Percentiles rank a stretch among this genome's conserved stretches.
These are phyloP conservation scores for Neurospora sp. DNA, from an alignment of 2,329 filamentous ascomycete genomes.

Conservation along the genomic window DNA sequence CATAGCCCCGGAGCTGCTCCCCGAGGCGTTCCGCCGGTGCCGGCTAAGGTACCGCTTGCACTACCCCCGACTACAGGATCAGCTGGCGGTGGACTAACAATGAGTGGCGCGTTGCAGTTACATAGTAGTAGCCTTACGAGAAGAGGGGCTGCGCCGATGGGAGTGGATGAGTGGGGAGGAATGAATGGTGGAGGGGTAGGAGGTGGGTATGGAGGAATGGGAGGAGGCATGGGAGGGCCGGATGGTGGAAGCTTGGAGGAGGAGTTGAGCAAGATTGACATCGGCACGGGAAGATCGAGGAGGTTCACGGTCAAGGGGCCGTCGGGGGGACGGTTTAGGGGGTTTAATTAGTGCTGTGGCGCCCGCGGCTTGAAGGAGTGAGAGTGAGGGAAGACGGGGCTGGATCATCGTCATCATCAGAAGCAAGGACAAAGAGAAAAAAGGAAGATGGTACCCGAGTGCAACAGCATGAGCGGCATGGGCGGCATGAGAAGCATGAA, in stretches of 20 bases:
- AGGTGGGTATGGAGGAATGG: background rate
- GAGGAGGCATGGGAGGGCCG: slow-evolving; percentile 11
- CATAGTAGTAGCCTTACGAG: slow-evolving; percentile 16
- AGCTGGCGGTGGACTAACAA: slow-evolving; percentile 2
- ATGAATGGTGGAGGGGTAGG: slow-evolving; percentile 21
- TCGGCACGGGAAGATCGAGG: slow-evolving; percentile 50
- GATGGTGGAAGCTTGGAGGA: slow-evolving; percentile 47
- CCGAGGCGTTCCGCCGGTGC: slow-evolving; percentile 46
- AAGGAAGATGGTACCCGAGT: background rate
- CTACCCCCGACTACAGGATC: slow-evolving; percentile 11
- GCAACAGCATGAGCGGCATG: slow-evolving; percentile 33
- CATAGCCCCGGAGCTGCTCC: slow-evolving; percentile 18
- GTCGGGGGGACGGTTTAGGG: background rate
- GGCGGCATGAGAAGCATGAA: slow-evolving; percentile 25
- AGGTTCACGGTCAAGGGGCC: slow-evolving; percentile 18
- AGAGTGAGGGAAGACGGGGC: background rate
- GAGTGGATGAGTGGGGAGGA: slow-evolving; percentile 12
- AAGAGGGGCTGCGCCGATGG: slow-evolving; percentile 1
- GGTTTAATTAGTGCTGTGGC: background rate
- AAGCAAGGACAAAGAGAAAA: background rate
- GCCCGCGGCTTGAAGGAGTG: no score
- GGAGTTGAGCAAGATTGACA: slow-evolving; percentile 60
- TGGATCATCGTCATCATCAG: background rate
- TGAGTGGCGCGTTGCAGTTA: slow-evolving; percentile 18
- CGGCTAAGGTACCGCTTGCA: slow-evolving; percentile 57